Evolutionary conservation across 768 basidiomycete genomes (phyloP).

Genomic region (Sistotremastrum niveocremeum): DNA sequence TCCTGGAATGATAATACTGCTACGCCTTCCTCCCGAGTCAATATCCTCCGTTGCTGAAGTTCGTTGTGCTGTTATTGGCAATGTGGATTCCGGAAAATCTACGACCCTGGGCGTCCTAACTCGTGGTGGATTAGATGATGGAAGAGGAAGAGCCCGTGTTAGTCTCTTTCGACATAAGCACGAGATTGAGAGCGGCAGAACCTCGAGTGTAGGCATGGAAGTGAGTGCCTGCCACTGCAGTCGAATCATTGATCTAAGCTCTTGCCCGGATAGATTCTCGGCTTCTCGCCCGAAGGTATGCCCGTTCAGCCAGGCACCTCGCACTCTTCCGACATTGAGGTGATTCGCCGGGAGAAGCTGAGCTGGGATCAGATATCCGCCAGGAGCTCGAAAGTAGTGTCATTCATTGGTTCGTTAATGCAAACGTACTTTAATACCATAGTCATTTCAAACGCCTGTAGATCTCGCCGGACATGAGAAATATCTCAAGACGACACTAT

Average conservation of each 20-base stretch:
- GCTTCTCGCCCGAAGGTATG: slow-evolving; percentile 63
- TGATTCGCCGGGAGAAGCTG: slow-evolving; percentile 69
- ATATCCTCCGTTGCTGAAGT: slow-evolving; percentile 81
- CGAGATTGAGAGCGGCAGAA: slow-evolving; percentile 90
- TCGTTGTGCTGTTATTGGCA: slow-evolving; percentile 90
- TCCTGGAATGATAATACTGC: slow-evolving; percentile 44
- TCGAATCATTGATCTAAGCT: not conserved
- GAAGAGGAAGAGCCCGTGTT: slow-evolving; percentile 70
- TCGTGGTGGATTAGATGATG: slow-evolving; percentile 75
- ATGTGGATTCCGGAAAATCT: slow-evolving; percentile 88
- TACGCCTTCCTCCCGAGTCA: slow-evolving; percentile 64
- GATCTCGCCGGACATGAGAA: slow-evolving; percentile 95
- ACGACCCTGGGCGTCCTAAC: slow-evolving; percentile 92
- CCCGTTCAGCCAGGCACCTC: slow-evolving; percentile 64
- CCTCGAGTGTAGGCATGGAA: slow-evolving; percentile 95
- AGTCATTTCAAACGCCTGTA: slow-evolving; percentile 13
- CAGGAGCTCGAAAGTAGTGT: slow-evolving; percentile 82
- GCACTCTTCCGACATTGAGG: slow-evolving; percentile 44
- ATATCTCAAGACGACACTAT: slow-evolving; percentile 86
- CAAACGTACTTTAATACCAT: not conserved
- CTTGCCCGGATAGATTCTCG: slow-evolving; percentile 51
- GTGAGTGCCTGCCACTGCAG: slow-evolving; percentile 27
- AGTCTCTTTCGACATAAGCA: slow-evolving; percentile 94
- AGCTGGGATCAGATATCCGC: slow-evolving; percentile 93
- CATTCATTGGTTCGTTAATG: slow-evolving; percentile 62